Evolutionary conservation across 352 stramenopile genomes (phyloP), one percentile per base, ranked within the genome.

Genomic region (Phytophthora colocasiae): DNA sequence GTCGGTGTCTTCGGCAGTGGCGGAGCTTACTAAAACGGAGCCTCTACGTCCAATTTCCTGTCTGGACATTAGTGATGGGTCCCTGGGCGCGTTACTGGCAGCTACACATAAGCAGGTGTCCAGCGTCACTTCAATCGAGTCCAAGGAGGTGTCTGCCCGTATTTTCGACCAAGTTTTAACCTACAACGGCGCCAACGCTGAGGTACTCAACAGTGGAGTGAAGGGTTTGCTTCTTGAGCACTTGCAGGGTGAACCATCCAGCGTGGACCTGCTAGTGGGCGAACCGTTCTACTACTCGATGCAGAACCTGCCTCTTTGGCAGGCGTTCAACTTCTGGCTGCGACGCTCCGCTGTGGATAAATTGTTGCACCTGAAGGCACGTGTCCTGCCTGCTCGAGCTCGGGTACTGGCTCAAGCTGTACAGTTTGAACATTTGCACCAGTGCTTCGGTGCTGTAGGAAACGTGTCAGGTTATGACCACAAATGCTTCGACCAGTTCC

Each of bases 271-370:
- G 46, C 71, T 95, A 1, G 72, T 92, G 10, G 83, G 77, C 3
- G 86, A 95, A 52, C 81, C 83, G 1, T 95, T 95, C 55, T 95
- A 92, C 79, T 95, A 95, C 66, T 83, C 84, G 48, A 95, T 95
- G 86, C 86, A 95, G 71, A 95, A 93, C 58, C 69, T 95, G 9
- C 82, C 84, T 31, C 69, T 93, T 0, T 95, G 86, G 86, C 81
- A 92, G 46, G 82, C 84, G 24, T 81, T 92, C 63, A 95, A 95
- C 83, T 95, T 92, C 51, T 95, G 86, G 86, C 66, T 92, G 11
- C 82, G 84, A 9, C 80, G 86, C 6, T 83, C 83, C 6, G 83
- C 81, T 2, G 73, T 93, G 11, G 56, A 75, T 15, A 39, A 47
- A 4, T 54, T 89, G 8, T 34, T 95, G 14, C 39, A 70, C 9